phyloP scores from a whole-genome alignment of 2,329 filamentous ascomycete species.

The Ambrosiella beaveri region DNA sequence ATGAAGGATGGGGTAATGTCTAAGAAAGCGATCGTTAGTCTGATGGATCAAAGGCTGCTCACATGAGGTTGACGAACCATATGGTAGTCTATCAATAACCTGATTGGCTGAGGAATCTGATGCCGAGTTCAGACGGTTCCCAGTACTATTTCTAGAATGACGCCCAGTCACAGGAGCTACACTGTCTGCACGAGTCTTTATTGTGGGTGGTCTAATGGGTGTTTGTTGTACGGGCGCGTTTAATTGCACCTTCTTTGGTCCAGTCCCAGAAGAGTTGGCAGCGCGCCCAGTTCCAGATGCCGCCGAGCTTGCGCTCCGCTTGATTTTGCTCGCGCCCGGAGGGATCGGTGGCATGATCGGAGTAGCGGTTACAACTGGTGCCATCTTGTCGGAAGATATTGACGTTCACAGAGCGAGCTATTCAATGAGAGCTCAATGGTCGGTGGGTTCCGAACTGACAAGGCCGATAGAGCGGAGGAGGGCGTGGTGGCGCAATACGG shows the following conservation, averaged over 20 bases:
- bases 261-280: slow-evolving; percentile 38
- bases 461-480: background rate
- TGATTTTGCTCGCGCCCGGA: slow-evolving; percentile 36
- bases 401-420: background rate
- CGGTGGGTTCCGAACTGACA: background rate
- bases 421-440: background rate
- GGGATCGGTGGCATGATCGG: slow-evolving; percentile 22
- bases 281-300: slow-evolving; percentile 47
- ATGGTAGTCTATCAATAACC: slow-evolving; percentile 31
- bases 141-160: slow-evolving; percentile 33
- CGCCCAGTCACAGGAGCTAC: slow-evolving; percentile 26
- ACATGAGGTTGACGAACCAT: slow-evolving; percentile 23
- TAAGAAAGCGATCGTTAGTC: slow-evolving; percentile 20
- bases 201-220: slow-evolving; percentile 9
- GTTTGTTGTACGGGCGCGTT: slow-evolving; percentile 21
- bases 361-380: slow-evolving; percentile 36
- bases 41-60: background rate
- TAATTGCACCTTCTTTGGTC: slow-evolving; percentile 36
- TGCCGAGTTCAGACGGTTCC: slow-evolving; percentile 26
- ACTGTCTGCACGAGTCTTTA: slow-evolving; percentile 24
- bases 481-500: slow-evolving; percentile 4
- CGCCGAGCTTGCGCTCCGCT: slow-evolving; percentile 49
- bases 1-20: slow-evolving; percentile 64
- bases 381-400: slow-evolving; percentile 25
- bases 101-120: slow-evolving; percentile 26